These are phyloP conservation scores for Galerina sulciceps DNA, from an alignment of 768 basidiomycete genomes.

Conservation along the genomic window DNA sequence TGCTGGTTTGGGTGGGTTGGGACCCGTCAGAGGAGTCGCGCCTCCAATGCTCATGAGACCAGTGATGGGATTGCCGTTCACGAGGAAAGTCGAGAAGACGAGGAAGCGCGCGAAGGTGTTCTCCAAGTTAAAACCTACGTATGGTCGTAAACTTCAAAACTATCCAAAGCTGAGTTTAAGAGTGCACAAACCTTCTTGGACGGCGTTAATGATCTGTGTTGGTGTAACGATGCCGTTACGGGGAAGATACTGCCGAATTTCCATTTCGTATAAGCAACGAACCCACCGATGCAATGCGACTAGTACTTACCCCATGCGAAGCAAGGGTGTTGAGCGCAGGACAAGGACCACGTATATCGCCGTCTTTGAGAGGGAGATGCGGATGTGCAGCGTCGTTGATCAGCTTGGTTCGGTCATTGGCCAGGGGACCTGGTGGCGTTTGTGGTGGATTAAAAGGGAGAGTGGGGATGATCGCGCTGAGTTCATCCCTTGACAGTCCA, in stretches of 20 bases:
- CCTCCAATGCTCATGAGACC: slow-evolving; percentile 25
- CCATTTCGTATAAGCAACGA: no score
- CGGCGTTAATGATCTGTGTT: slow-evolving; percentile 16
- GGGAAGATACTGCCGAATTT: slow-evolving; percentile 20
- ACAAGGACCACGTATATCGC: slow-evolving; percentile 24
- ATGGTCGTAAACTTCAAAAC: no score
- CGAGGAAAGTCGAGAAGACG: no score
- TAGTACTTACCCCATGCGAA: not conserved
- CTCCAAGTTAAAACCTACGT: not conserved
- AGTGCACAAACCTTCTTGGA: slow-evolving; percentile 15
- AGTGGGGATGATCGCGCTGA: slow-evolving; percentile 3
- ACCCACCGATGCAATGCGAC: not conserved
- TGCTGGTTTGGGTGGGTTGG: slow-evolving; percentile 23
- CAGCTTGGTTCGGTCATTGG: slow-evolving; percentile 21
- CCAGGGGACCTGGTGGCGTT: slow-evolving; percentile 18
- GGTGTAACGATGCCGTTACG: slow-evolving; percentile 16
- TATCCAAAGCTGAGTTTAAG: no score
- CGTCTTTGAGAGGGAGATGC: slow-evolving; percentile 13
- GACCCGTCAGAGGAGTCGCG: slow-evolving; percentile 24
- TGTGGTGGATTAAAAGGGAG: slow-evolving; percentile 1
- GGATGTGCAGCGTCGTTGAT: slow-evolving; percentile 26
- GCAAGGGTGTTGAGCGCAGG: slow-evolving; percentile 20
- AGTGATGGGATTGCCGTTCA: slow-evolving; percentile 23
- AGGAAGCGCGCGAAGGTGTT: not conserved
- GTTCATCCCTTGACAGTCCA: slow-evolving; percentile 3